These are phyloP conservation scores for Fusarium palustre DNA, from an alignment of 2,329 filamentous ascomycete species.

Conservation along the genomic window DNA sequence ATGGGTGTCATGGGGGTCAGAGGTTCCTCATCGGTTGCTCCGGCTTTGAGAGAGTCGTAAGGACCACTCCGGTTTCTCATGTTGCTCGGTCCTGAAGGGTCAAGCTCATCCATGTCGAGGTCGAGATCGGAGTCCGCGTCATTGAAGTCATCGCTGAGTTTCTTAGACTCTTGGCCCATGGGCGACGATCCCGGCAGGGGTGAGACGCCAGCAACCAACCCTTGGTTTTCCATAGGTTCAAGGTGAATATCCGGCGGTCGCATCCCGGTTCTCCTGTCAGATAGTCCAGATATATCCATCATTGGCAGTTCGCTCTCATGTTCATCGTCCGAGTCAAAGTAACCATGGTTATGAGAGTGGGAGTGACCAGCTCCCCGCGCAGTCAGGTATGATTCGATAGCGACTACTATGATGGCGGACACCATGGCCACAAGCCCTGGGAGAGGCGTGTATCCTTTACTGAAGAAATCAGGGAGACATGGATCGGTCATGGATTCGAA, in stretches of 20 bases:
- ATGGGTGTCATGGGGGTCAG: slow-evolving; percentile 40
- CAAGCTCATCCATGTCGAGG: slow-evolving; percentile 71
- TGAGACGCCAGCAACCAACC: slow-evolving; percentile 69
- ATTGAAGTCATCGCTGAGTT: slow-evolving; percentile 50
- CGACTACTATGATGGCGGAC: slow-evolving; percentile 83
- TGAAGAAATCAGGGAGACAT: slow-evolving; percentile 83
- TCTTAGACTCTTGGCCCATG: slow-evolving; percentile 42
- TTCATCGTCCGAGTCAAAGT: slow-evolving; percentile 63
- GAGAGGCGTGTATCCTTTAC: slow-evolving; percentile 79
- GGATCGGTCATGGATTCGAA: slow-evolving; percentile 75
- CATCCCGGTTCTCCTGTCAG: slow-evolving; percentile 54
- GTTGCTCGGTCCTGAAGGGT: slow-evolving; percentile 53
- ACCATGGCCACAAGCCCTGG: slow-evolving; percentile 85
- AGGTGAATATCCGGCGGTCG: slow-evolving; percentile 64
- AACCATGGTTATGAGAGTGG: slow-evolving; percentile 64
- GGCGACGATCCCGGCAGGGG: slow-evolving; percentile 69
- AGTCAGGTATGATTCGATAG: slow-evolving; percentile 89
- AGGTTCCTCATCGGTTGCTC: slow-evolving; percentile 46
- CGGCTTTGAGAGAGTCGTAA: slow-evolving; percentile 51
- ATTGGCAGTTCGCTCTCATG: slow-evolving; percentile 50
- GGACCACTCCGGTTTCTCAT: slow-evolving; percentile 43
- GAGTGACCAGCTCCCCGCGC: slow-evolving; percentile 73
- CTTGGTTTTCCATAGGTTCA: slow-evolving; percentile 64
- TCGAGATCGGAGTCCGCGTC: slow-evolving; percentile 68
- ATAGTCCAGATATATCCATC: slow-evolving; percentile 50